A percentile compares a stretch with the other conserved stretches of the same genome.
Evolutionary conservation across 2,329 filamentous ascomycete genomes (phyloP).

Genomic region (Fusarium heterosporum): DNA sequence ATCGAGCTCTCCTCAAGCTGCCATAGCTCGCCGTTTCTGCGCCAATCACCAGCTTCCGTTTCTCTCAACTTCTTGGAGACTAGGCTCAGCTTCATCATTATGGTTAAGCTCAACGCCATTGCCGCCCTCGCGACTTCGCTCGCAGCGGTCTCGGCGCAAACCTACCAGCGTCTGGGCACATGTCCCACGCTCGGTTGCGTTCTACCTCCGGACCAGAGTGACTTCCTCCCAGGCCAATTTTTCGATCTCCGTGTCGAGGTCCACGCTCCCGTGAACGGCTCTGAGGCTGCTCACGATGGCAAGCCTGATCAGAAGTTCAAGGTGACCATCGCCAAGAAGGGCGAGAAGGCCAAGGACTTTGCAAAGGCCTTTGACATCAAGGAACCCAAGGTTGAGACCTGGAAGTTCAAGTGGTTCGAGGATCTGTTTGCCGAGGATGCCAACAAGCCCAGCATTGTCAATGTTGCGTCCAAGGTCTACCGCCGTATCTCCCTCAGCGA

Average conservation of each 20-base stretch:
- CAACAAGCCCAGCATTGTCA: slow-evolving; percentile 76
- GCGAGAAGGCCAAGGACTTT: slow-evolving; percentile 63
- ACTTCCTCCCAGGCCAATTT: slow-evolving; percentile 85
- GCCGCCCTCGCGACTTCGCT: slow-evolving; percentile 52
- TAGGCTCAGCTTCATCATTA: slow-evolving; percentile 36
- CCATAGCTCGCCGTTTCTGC: slow-evolving; percentile 19
- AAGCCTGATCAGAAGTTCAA: slow-evolving; percentile 80
- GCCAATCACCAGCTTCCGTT: slow-evolving; percentile 13
- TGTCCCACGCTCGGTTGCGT: slow-evolving; percentile 71
- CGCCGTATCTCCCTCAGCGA: slow-evolving; percentile 80
- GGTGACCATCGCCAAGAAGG: slow-evolving; percentile 77
- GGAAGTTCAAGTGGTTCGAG: slow-evolving; percentile 88
- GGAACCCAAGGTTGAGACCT: slow-evolving; percentile 80
- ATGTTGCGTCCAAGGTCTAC: slow-evolving; percentile 84
- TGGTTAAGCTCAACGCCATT: slow-evolving; percentile 54
- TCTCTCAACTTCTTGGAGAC: slow-evolving; percentile 7
- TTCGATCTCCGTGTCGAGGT: slow-evolving; percentile 88
- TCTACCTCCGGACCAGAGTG: slow-evolving; percentile 73
- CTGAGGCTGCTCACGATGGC: slow-evolving; percentile 77
- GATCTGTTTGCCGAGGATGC: slow-evolving; percentile 83
- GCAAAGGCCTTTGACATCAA: slow-evolving; percentile 75
- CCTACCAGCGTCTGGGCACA: slow-evolving; percentile 69
- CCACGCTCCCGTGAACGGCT: slow-evolving; percentile 83
- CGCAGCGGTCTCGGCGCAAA: slow-evolving; percentile 64
- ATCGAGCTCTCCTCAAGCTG: slow-evolving; percentile 33